A percentile compares a stretch with the other conserved stretches of the same genome.
Conservation (phyloP, 306 rosid species). For the Cucurbita maxima region DNA sequence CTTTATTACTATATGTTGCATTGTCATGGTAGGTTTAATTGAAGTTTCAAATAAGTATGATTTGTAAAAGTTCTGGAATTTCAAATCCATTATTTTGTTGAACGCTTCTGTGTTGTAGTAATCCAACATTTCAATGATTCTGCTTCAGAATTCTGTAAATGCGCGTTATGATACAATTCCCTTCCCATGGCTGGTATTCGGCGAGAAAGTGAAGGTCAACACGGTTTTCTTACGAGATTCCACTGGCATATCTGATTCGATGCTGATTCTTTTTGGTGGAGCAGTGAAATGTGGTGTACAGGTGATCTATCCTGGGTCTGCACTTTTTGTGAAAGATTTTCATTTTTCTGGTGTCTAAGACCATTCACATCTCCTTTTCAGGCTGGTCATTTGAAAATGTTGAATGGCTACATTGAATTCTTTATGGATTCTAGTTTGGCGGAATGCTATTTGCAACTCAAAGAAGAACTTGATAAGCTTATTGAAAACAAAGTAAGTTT, state of each 20-base stretch:
- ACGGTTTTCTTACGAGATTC: slow-evolving; percentile 93
- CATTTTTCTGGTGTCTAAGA: slow-evolving; percentile 2
- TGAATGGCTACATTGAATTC: slow-evolving; percentile 70
- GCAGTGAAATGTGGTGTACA: slow-evolving; percentile 51
- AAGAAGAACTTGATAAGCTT: slow-evolving; percentile 71
- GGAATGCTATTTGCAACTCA: slow-evolving; percentile 79
- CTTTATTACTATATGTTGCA: neutral
- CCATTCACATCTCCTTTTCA: slow-evolving; percentile 14
- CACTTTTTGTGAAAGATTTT: neutral
- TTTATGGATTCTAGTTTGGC: slow-evolving; percentile 87
- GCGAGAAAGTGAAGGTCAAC: slow-evolving; percentile 88
- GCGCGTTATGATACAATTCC: slow-evolving; percentile 86
- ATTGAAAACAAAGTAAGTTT: slow-evolving; percentile 66
- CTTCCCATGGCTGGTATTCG: slow-evolving; percentile 94
- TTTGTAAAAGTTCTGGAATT: neutral
- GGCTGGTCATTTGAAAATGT: slow-evolving; percentile 92
- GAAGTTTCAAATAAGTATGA: neutral
- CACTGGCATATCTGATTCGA: slow-evolving; percentile 88
- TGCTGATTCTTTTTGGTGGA: slow-evolving; percentile 76
- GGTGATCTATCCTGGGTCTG: slow-evolving; percentile 28
- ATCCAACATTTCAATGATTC: slow-evolving; percentile 10
- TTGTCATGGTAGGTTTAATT: neutral
- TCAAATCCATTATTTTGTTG: neutral
- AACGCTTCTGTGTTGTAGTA: neutral
- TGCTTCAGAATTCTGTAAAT: slow-evolving; percentile 82